Evolutionary conservation across 1,284 basidiomycete species (phyloP).

Genomic region (Dichomitus squalens): DNA sequence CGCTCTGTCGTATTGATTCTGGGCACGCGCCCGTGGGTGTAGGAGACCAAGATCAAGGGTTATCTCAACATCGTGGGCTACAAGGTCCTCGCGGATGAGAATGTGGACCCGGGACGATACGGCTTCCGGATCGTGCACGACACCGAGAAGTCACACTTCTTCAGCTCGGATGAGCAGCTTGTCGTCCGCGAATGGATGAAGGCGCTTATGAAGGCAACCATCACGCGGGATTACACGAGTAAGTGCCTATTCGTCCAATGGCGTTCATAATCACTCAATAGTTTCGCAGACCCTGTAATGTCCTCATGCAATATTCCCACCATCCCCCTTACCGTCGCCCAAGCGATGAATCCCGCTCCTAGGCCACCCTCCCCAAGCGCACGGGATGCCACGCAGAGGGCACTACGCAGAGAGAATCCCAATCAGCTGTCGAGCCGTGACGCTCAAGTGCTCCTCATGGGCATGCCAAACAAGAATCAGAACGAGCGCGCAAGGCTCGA

Average conservation of each 20-base stretch:
- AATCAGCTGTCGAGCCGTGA: constrained; percentile 89
- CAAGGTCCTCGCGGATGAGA: constrained; percentile 93
- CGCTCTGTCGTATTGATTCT: constrained; percentile 7
- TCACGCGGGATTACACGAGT: constrained; percentile 91
- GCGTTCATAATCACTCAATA: constrained; percentile 5
- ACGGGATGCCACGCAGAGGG: constrained; percentile 88
- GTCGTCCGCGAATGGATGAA: constrained; percentile 98
- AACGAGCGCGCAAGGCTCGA: constrained; percentile 50
- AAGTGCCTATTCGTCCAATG: constrained; percentile 31
- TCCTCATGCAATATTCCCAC: constrained; percentile 98
- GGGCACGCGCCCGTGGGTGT: constrained; percentile 10
- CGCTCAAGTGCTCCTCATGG: constrained; percentile 81
- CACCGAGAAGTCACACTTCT: constrained; percentile 85
- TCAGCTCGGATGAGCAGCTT: constrained; percentile 87
- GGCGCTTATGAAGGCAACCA: constrained; percentile 98
- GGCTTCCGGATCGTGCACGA: constrained; percentile 96
- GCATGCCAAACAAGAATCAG: constrained; percentile 45
- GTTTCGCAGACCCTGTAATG: constrained; percentile 79
- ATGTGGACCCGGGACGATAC: constrained; percentile 89
- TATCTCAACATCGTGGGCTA: constrained; percentile 93
- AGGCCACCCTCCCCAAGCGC: constrained; percentile 91
- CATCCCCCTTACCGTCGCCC: constrained; percentile 92
- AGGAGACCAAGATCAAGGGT: constrained; percentile 95
- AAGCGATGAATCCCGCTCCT: constrained; percentile 94
- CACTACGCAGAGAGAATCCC: constrained; percentile 85